Conservation (phyloP, 1,284 basidiomycete genomes). For the Ustilago bromivora region DNA sequence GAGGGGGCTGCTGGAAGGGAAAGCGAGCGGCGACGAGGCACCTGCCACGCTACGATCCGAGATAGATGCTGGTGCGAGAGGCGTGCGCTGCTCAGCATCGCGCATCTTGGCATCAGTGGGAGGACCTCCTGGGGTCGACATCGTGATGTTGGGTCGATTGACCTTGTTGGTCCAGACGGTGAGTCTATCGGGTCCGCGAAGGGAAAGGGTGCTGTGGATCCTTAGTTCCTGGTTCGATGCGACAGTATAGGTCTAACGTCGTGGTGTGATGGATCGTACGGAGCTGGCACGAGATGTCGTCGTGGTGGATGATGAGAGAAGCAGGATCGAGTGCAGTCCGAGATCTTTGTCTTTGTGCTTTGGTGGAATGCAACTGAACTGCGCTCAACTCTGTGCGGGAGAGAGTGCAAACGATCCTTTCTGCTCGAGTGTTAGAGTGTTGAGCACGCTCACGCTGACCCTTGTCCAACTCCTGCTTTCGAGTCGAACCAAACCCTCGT, state of each 20-base stretch:
- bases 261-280: not conserved
- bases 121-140: slow-evolving; percentile 52
- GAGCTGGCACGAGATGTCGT: slow-evolving; percentile 1
- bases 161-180: not conserved
- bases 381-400: slow-evolving; percentile 3
- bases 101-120: slow-evolving; percentile 49
- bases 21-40: slow-evolving; percentile 58
- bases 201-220: not conserved
- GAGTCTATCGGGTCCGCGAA: not conserved
- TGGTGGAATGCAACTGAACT: not conserved
- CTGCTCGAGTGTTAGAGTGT: slow-evolving; percentile 17
- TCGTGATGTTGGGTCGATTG: slow-evolving; percentile 9
- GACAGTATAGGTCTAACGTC: not conserved
- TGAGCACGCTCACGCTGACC: slow-evolving; percentile 2
- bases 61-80: slow-evolving; percentile 43
- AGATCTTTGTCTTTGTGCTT: not conserved
- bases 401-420: not conserved
- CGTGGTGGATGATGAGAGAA: not conserved
- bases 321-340: not conserved
- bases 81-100: slow-evolving; percentile 46
- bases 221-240: not conserved
- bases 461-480: not conserved
- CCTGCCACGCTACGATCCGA: slow-evolving; percentile 37
- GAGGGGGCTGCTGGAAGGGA: slow-evolving; percentile 64
- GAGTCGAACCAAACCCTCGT: not conserved